phyloP scores from a whole-genome alignment of 345 rosid genomes.

The Eucalyptus pumila region DNA sequence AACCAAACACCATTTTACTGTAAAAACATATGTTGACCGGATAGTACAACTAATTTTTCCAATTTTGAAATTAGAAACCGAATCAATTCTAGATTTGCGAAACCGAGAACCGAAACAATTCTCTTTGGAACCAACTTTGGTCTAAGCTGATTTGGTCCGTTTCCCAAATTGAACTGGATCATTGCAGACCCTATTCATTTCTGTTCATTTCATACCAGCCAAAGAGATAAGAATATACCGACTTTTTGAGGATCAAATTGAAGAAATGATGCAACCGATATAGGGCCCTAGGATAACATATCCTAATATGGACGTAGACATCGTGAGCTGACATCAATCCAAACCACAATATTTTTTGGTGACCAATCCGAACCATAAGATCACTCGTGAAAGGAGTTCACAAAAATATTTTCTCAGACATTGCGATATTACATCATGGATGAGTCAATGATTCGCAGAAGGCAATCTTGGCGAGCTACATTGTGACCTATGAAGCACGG shows the following conservation, averaged over 20 bases:
- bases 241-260: background rate
- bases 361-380: background rate
- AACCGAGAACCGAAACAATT: background rate
- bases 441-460: background rate
- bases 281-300: background rate
- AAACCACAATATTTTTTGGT: background rate
- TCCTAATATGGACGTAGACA: background rate
- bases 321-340: background rate
- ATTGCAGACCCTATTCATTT: background rate
- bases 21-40: background rate
- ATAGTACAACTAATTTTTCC: background rate
- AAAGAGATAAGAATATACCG: background rate
- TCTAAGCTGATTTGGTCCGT: background rate
- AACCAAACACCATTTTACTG: background rate
- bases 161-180: background rate
- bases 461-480: background rate
- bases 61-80: background rate
- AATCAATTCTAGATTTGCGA: background rate
- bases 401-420: background rate
- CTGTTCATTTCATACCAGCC: background rate
- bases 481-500: too few species aligned
- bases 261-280: background rate
- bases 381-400: background rate
- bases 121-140: background rate
- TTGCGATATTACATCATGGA: background rate